Evolutionary conservation across 73 alveolate species (phyloP).

Genomic region (Halteria grandinella): DNA sequence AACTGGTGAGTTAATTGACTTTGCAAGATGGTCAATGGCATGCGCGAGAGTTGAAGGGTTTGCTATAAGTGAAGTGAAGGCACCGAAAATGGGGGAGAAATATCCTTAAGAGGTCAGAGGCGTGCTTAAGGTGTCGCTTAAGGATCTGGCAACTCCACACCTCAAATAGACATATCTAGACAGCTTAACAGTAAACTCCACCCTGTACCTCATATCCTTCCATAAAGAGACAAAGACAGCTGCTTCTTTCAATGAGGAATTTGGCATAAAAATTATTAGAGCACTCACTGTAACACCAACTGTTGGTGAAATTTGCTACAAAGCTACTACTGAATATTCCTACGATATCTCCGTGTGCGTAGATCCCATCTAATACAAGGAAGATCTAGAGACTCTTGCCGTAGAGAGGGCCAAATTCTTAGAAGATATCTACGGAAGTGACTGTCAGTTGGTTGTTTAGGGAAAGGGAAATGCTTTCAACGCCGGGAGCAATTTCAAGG

Average conservation of each 20-base stretch:
- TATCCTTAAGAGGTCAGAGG: slow-evolving; percentile 8
- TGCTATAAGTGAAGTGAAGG: not conserved
- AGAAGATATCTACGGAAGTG: slow-evolving; percentile 26
- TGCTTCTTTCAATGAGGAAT: not conserved
- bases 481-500: no score
- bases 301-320: not conserved
- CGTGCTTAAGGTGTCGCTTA: not conserved
- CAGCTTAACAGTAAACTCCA: not conserved
- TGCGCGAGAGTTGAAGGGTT: not conserved
- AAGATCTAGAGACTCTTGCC: not conserved
- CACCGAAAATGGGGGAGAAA: slow-evolving; percentile 6
- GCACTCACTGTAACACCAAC: not conserved
- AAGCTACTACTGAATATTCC: not conserved
- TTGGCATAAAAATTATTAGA: not conserved
- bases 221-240: slow-evolving; percentile 1
- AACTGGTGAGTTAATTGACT: slow-evolving; percentile 34
- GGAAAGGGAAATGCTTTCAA: no score
- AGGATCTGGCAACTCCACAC: not conserved
- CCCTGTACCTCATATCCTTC: not conserved
- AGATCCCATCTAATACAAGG: slow-evolving; percentile 14
- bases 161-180: not conserved
- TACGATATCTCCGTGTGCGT: not conserved
- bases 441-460: no score
- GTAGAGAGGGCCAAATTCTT: slow-evolving; percentile 10
- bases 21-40: slow-evolving; percentile 12